phyloP scores from a whole-genome alignment of 371 early-diverging fungal species.

The Neoconidiobolus thromboides region DNA sequence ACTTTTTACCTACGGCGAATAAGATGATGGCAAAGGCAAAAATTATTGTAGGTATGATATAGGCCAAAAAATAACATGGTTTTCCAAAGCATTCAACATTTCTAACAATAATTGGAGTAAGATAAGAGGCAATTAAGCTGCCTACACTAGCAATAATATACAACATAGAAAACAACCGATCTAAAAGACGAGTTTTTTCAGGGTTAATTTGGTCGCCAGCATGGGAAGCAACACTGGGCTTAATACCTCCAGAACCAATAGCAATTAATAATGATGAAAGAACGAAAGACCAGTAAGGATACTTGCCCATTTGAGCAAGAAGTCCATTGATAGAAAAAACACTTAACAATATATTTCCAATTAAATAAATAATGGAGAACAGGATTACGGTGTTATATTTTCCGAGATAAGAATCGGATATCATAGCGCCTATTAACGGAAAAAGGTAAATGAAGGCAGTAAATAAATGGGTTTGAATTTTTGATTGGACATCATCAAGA shows the following conservation, averaged over 20 bases:
- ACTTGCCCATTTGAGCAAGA: slow-evolving; percentile 7
- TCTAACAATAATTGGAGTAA: neutral
- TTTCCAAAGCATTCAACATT: slow-evolving; percentile 6
- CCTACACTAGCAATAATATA: slow-evolving; percentile 27
- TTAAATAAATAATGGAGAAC: slow-evolving; percentile 2
- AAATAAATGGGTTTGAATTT: slow-evolving; percentile 20
- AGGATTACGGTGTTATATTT: slow-evolving; percentile 41
- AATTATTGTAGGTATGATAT: neutral
- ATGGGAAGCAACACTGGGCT: slow-evolving; percentile 28
- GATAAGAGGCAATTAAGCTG: slow-evolving; percentile 8
- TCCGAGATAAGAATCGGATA: slow-evolving; percentile 41
- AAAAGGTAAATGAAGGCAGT: slow-evolving; percentile 34
- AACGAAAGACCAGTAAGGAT: slow-evolving; percentile 10
- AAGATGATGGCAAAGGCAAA: slow-evolving; percentile 7
- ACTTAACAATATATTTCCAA: neutral
- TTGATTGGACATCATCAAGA: slow-evolving; percentile 9
- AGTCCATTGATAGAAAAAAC: slow-evolving; percentile 4
- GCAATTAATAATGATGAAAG: slow-evolving; percentile 21
- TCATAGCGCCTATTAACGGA: slow-evolving; percentile 38
- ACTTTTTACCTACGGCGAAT: slow-evolving; percentile 13
- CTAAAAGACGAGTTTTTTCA: neutral
- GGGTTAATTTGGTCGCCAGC: slow-evolving; percentile 26
- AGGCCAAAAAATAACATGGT: slow-evolving; percentile 7
- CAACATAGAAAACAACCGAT: slow-evolving; percentile 23
- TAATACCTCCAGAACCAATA: slow-evolving; percentile 32